Percentiles rank a stretch among this genome's conserved stretches.
These are phyloP conservation scores for Laguncularia racemosa DNA, from an alignment of 345 rosid genomes.

Conservation along the genomic window DNA sequence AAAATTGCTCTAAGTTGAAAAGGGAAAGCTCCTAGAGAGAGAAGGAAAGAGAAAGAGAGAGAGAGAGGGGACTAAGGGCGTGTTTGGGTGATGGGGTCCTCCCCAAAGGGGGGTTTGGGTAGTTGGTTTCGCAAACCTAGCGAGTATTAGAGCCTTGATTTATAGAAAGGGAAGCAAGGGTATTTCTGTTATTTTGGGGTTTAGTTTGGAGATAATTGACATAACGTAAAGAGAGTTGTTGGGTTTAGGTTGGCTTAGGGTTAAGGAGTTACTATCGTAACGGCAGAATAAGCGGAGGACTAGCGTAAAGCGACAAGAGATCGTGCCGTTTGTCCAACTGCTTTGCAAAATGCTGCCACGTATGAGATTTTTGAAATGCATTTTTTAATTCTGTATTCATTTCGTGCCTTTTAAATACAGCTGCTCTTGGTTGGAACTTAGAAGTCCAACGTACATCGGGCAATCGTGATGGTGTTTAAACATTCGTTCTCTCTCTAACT, in stretches of 20 bases:
- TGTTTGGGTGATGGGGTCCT: neutral
- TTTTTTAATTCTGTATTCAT: too few relatives aligned
- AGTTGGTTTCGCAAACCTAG: constrained; percentile 71
- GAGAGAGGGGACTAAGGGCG: neutral
- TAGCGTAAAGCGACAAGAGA: constrained; percentile 5
- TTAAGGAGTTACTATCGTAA: constrained; percentile 29
- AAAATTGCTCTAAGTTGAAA: neutral
- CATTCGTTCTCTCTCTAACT: too few relatives aligned
- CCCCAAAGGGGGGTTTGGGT: constrained; percentile 26
- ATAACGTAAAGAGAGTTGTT: constrained; percentile 18
- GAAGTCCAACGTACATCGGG: too few relatives aligned
- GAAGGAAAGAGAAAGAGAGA: neutral
- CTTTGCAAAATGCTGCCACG: constrained; percentile 34
- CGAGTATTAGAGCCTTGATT: constrained; percentile 41
- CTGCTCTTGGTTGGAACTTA: too few relatives aligned
- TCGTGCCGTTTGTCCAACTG: constrained; percentile 17
- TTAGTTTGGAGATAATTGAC: neutral
- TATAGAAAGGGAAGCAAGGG: constrained; percentile 29
- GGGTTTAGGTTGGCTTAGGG: neutral
- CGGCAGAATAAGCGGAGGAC: constrained; percentile 19
- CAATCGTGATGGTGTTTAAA: too few relatives aligned
- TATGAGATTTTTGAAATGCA: neutral
- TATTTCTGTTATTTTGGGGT: constrained; percentile 11
- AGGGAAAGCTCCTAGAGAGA: neutral
- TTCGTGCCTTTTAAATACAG: too few relatives aligned